A percentile compares a stretch with the other conserved stretches of the same genome.
Conservation (phyloP, 306 rosid genomes). For the Cicer yamashitae region DNA sequence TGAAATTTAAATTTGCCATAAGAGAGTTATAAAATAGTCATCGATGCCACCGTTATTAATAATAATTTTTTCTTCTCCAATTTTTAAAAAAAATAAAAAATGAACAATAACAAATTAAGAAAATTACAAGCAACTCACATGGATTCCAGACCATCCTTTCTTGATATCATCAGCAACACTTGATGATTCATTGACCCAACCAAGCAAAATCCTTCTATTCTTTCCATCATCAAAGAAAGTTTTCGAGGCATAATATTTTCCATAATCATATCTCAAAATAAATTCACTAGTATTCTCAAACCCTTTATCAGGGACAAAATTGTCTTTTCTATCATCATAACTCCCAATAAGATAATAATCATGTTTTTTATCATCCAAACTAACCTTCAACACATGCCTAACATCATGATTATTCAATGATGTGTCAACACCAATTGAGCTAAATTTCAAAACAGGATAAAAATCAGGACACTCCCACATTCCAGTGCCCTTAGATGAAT, state of each 20-base stretch:
- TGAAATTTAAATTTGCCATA: no score
- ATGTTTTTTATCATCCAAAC: conserved; percentile 67
- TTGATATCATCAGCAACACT: conserved; percentile 58
- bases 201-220: conserved; percentile 72
- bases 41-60: no score
- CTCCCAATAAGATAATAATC: conserved; percentile 74
- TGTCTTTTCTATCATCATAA: conserved; percentile 56
- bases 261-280: conserved; percentile 77
- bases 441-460: conserved; percentile 55
- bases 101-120: conserved; percentile 17
- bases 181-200: conserved; percentile 88
- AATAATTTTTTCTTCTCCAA: no score
- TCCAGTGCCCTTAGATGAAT: conserved; percentile 60
- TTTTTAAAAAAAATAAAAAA: background rate
- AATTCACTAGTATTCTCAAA: conserved; percentile 40
- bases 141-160: conserved; percentile 92
- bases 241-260: conserved; percentile 91
- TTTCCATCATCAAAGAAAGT: conserved; percentile 68
- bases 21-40: no score
- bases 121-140: conserved; percentile 53
- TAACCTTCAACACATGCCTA: conserved; percentile 77
- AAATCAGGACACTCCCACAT: conserved; percentile 99
- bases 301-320: conserved; percentile 57
- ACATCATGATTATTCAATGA: conserved; percentile 39
- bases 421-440: conserved; percentile 58